Base-by-base conservation (phyloP, 768 basidiomycete genomes). In the Termitomyces heimii region DNA sequence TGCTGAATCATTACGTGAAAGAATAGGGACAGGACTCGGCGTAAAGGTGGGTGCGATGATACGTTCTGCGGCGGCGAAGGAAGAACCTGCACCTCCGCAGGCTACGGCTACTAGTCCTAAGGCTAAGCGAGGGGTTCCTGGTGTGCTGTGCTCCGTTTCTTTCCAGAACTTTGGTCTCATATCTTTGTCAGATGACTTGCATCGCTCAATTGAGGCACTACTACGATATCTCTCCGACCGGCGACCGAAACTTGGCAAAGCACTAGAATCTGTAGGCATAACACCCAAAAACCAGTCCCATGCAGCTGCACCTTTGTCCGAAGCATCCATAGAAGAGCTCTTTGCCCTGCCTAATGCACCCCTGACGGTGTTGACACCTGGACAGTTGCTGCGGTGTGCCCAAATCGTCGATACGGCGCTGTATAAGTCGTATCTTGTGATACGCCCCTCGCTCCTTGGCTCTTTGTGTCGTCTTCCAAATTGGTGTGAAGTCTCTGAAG, bases 401-500 rank as follows among this genome's bases (percentile, higher is more conserved):
- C 95, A 98, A 71, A 85, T 98, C 34, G 89, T 98, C 26, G 93
- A 98, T 65, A 98, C 97, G 1, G 95, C 92, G 9, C 73, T 98
- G 61, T 94, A 98, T 72, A 96, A 97, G 72, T 86, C 89, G 3
- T 97, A 96, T 69, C 73, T 98, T 22, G 78, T 92, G 22, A 86
- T 88, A 42, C 77, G 88, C 44, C 93, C 96, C 0, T 82, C 79
- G 13, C 73, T 99, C 56, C 74, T 98, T 10, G 93, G 92, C 0
- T 84, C 92, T 31, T 71, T 98, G 50, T 98, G 96, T 70, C 82
- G 96, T 43, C 75, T 96, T 26, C 83, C 92, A 2, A 98, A 97
- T 70, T 99, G 94, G 94, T 98, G 96, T 70, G 97, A 98, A 66
- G 94, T 98, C 1, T 85, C 84, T 5, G 91, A 95, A 65, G 92